Evolutionary conservation across 2,329 filamentous ascomycete species (phyloP).

Genomic region (Trichothecium sympodiale): DNA sequence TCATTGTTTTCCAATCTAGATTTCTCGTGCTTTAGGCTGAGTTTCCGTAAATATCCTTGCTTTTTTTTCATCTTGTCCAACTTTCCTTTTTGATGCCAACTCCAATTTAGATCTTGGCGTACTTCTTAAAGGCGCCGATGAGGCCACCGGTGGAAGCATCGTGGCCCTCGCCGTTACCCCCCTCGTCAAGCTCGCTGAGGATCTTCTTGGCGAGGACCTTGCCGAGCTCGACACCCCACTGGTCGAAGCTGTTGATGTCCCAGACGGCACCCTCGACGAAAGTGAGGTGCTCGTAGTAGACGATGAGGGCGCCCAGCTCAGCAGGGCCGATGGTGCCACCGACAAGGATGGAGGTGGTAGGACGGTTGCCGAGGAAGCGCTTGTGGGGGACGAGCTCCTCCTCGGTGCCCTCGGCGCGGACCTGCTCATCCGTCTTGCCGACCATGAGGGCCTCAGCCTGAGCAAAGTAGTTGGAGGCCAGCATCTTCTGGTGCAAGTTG

Average conservation of each 20-base stretch:
- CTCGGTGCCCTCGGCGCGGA: slow-evolving; percentile 62
- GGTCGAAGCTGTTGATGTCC: slow-evolving; percentile 99
- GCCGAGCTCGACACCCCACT: slow-evolving; percentile 98
- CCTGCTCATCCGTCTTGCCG: slow-evolving; percentile 72
- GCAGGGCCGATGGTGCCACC: slow-evolving; percentile 89
- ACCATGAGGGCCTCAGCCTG: slow-evolving; percentile 87
- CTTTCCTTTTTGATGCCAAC: slow-evolving; percentile 2
- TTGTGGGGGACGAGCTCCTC: slow-evolving; percentile 88
- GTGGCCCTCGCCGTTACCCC: slow-evolving; percentile 61
- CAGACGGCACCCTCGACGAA: slow-evolving; percentile 96
- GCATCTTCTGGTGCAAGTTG: slow-evolving; percentile 94
- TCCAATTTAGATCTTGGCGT: slow-evolving; percentile 33
- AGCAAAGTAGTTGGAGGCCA: slow-evolving; percentile 84
- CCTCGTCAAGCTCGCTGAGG: slow-evolving; percentile 70
- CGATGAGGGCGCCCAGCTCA: slow-evolving; percentile 88
- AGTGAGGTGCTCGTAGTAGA: slow-evolving; percentile 97
- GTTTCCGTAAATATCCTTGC: background rate
- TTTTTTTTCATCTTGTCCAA: background rate
- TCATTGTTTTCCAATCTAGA: too few species aligned
- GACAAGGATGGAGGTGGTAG: slow-evolving; percentile 85
- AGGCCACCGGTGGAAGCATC: slow-evolving; percentile 82
- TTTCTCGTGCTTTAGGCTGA: too few species aligned
- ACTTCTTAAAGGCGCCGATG: slow-evolving; percentile 85
- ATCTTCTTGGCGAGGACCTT: slow-evolving; percentile 94
- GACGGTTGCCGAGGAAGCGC: slow-evolving; percentile 95